These are phyloP conservation scores for Scytalidium sp. DNA, from an alignment of 2,329 filamentous ascomycete genomes.

Conservation along the genomic window DNA sequence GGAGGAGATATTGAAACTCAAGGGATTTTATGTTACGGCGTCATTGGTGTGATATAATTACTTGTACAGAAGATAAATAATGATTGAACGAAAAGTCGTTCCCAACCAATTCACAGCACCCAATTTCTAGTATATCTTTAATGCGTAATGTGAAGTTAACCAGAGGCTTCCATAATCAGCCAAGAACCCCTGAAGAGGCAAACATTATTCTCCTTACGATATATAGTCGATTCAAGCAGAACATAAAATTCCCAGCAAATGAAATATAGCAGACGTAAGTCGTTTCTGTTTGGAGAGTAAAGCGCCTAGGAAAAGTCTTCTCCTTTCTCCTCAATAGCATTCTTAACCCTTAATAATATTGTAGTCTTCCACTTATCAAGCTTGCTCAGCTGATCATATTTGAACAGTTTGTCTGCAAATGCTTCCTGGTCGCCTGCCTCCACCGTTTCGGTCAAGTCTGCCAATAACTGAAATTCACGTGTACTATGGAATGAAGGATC, in stretches of 20 bases:
- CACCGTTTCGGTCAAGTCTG: slow-evolving; percentile 72
- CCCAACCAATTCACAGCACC: neutral
- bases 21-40: neutral
- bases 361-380: slow-evolving; percentile 97
- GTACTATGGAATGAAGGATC: slow-evolving; percentile 75
- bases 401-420: slow-evolving; percentile 83
- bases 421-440: slow-evolving; percentile 76
- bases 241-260: slow-evolving; percentile 10
- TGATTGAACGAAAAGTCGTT: too few species aligned
- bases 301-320: slow-evolving; percentile 61
- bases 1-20: neutral
- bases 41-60: neutral
- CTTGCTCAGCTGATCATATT: slow-evolving; percentile 90
- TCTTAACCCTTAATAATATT: slow-evolving; percentile 78
- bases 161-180: too few species aligned
- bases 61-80: neutral
- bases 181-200: neutral
- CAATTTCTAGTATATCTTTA: neutral
- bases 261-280: slow-evolving; percentile 1
- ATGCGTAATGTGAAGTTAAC: neutral
- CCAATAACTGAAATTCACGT: slow-evolving; percentile 77
- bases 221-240: slow-evolving; percentile 24
- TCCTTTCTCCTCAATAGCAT: slow-evolving; percentile 68
- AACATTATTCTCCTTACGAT: neutral
- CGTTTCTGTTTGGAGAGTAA: neutral